Base-by-base conservation (phyloP, 2,329 filamentous ascomycete genomes). In the Claviceps sp. region DNA sequence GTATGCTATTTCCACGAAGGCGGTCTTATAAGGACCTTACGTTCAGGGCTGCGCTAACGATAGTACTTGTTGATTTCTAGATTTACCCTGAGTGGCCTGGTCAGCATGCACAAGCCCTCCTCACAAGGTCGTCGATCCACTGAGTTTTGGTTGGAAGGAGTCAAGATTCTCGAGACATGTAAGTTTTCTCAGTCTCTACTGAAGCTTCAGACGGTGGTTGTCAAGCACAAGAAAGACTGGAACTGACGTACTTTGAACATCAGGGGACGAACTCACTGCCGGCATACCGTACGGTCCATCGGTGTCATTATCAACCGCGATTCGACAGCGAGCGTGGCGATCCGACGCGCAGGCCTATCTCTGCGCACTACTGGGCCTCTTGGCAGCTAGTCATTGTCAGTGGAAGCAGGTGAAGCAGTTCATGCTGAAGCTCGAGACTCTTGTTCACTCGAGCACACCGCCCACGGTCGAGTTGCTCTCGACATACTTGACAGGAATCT, bases 401-500 rank as follows among this genome's bases (percentile, higher is more conserved):
- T 90, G 85, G 82, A 67, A 74, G 11, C 73, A 74, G 44, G 85
- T 87, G 4, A 76, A 72, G 59, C 70, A 78, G 53, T 76, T 73
- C 52, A 65, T 87, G 18, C 67, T 73, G 13, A 72, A 75, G 45
- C 67, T 86, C 13, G 71, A 76, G 49, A 65, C 62, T 50, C 68
- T 73, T 37, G 64, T 72, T 48, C 63, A 62, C 45, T 65, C 66
- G 36, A 65, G 63, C 55, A 69, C 60, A 55, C 72, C 70, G 62
- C 70, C 62, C 56, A 72, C 72, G 2, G 54, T 70, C 20, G 60
- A 60, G 36, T 46, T 80, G 37, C 72, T 87, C 45, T 73, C 79
- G 6, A 70, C 79, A 44, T 96, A 96, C 65, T 78, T 95, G 18
- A 73, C 76, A 1, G 90, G 85, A 0, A 77, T 87, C 7, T 85